Conservation (phyloP, 139 green algal genomes). For the Chlamydomonas incerta region DNA sequence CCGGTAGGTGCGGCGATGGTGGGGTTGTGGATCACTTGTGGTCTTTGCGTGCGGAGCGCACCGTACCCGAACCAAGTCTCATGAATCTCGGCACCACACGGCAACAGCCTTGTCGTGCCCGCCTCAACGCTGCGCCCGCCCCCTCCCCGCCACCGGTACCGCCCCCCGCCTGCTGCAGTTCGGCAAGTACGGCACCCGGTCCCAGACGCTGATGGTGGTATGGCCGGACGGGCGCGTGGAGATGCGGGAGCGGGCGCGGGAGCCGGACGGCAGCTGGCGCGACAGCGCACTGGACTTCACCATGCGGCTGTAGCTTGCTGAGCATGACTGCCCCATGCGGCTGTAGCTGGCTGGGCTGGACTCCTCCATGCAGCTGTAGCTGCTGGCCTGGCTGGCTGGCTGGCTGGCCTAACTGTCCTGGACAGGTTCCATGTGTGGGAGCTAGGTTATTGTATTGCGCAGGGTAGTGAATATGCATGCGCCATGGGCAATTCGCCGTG, state of each 20-base stretch:
- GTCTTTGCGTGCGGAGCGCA: too few species aligned
- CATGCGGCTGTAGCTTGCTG: not conserved
- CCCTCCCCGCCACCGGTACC: not conserved
- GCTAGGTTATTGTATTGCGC: too few species aligned
- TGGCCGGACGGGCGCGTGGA: constrained; percentile 58
- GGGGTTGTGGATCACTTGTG: not conserved
- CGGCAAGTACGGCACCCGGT: constrained; percentile 69
- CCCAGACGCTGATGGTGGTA: constrained; percentile 67
- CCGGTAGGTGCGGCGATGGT: not conserved
- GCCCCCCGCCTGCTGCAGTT: constrained; percentile 11
- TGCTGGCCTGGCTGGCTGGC: too few species aligned
- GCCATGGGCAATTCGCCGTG: too few species aligned
- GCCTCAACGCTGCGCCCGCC: not conserved
- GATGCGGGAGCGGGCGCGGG: constrained; percentile 56
- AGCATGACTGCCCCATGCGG: not conserved
- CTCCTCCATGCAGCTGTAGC: too few species aligned
- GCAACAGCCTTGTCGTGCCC: not conserved
- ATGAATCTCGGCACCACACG: too few species aligned
- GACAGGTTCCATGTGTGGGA: too few species aligned
- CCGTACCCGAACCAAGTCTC: too few species aligned
- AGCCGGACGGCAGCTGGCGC: constrained; percentile 8
- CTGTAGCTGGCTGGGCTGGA: not conserved
- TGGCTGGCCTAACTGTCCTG: too few species aligned
- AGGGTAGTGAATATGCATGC: too few species aligned
- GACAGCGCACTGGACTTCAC: not conserved